A percentile compares a stretch with the other conserved stretches of the same genome.
Evolutionary conservation across 2,329 filamentous ascomycete species (phyloP).

Genomic region (Teratosphaeria gauchensis): DNA sequence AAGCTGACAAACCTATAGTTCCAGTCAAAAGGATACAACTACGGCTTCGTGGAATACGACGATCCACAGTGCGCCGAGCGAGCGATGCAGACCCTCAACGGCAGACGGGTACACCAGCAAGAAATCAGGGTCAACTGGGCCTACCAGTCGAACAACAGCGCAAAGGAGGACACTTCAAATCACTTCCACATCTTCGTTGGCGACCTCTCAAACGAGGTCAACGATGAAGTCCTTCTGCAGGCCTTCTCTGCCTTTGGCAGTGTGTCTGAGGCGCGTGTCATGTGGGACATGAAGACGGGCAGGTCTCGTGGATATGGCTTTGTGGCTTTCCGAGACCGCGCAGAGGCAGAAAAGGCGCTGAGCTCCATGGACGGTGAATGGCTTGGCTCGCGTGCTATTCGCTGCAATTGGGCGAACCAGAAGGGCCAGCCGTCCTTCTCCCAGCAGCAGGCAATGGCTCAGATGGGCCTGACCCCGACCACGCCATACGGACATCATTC

Average conservation of each 20-base stretch:
- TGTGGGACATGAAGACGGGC: conserved; percentile 99
- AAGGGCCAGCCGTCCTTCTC: conserved; percentile 99
- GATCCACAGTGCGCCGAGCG: conserved; percentile 93
- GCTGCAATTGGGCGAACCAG: conserved; percentile 99
- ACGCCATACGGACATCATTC: conserved; percentile 87
- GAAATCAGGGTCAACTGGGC: conserved; percentile 99
- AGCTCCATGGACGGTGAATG: conserved; percentile 99
- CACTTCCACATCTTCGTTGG: conserved; percentile 99
- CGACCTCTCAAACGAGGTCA: conserved; percentile 95
- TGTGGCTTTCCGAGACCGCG: conserved; percentile 88
- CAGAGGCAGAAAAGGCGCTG: conserved; percentile 89
- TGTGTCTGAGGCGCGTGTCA: conserved; percentile 94
- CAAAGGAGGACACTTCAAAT: conserved; percentile 94
- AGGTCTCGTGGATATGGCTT: conserved; percentile 96
- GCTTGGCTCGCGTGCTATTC: conserved; percentile 94
- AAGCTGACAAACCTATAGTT: conserved; percentile 23
- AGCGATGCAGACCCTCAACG: conserved; percentile 94
- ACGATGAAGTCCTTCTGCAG: conserved; percentile 86
- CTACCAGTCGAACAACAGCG: conserved; percentile 88
- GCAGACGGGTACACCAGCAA: conserved; percentile 88
- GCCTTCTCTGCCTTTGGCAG: conserved; percentile 93
- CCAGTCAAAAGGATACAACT: conserved; percentile 93
- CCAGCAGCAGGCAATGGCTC: conserved; percentile 92
- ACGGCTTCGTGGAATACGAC: conserved; percentile 98
- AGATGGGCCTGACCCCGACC: conserved; percentile 96